Base-by-base conservation (phyloP, 2,329 filamentous ascomycete species). In the Fusarium nisikadoi region DNA sequence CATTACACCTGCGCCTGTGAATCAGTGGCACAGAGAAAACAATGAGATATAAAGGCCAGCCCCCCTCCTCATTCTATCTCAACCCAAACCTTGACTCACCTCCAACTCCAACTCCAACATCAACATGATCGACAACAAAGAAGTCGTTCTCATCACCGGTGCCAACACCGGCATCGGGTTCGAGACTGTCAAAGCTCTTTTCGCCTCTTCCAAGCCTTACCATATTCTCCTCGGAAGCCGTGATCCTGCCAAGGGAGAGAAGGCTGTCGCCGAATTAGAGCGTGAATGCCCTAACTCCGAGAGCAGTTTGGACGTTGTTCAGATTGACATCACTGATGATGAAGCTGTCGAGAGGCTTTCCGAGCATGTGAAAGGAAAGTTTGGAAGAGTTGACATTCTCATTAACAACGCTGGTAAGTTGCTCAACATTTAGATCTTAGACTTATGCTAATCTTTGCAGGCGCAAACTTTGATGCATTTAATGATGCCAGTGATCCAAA, bases 101-200 rank as follows among this genome's bases (percentile, higher is more conserved):
- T n/a, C 38, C 27, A 35, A 25, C 31, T n/a, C 38, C 27, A 35
- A 25, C 31, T 27, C 23, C 25, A 14, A 14, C 29, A 65, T 49
- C 54, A 61, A 23, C 33, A 78, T 77, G 76, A 45, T 70, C 17
- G 49, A 71, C 53, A 77, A 71, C 62, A 78, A 75, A 70, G 77
- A 77, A 45, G 81, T 88, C 65, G 77, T 90, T n/a, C 78, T 91
- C 46, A 85, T 91, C 69, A 91, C 89, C 4, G 89, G 90, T 39
- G 89, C 83, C 66, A 91, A 90, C 72, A 90, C 86, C 0, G 89
- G 89, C 20, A 84, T 92, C 25, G 90, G 90, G 6, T 86, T 85
- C 41, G 86, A 91, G 71, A 84, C 83, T 12, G 85, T 90, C 54
- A 89, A 86, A 68, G 85, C 87, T 2, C 80, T 92, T 1, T 80